phyloP scores from a whole-genome alignment of 805 yeast species.

The Starmera dryadoides region DNA sequence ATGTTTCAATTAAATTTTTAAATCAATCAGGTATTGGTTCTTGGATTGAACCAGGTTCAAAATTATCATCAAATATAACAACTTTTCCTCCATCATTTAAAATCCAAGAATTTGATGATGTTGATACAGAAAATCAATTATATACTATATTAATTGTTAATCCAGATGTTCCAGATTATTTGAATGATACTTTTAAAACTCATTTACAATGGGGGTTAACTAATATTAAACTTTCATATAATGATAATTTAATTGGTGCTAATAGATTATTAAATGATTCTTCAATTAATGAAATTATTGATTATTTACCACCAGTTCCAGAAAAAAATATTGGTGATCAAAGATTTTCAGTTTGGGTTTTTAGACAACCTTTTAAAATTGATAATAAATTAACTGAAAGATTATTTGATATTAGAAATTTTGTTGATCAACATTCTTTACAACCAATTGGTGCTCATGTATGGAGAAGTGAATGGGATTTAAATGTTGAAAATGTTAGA shows the following conservation, averaged over 20 bases:
- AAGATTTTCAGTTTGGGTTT: constrained; percentile 85
- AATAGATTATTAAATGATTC: constrained; percentile 24
- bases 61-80: constrained; percentile 68
- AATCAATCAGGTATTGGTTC: constrained; percentile 54
- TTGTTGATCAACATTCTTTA: constrained; percentile 47
- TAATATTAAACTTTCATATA: constrained; percentile 54
- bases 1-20: constrained; percentile 69
- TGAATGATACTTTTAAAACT: constrained; percentile 60
- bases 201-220: constrained; percentile 71
- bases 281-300: constrained; percentile 38
- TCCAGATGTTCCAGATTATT: constrained; percentile 84
- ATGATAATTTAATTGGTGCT: constrained; percentile 44
- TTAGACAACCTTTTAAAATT: constrained; percentile 49
- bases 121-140: constrained; percentile 34
- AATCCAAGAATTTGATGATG: constrained; percentile 61
- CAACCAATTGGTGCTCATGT: constrained; percentile 86
- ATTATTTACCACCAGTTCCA: constrained; percentile 78
- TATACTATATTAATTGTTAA: constrained; percentile 81
- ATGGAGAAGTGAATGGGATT: constrained; percentile 84
- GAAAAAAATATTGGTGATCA: constrained; percentile 83
- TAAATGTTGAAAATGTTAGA: constrained; percentile 63
- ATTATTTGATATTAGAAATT: constrained; percentile 65
- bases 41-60: constrained; percentile 75
- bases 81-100: constrained; percentile 69
- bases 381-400: constrained; percentile 22